Conservation (phyloP, 306 rosid genomes). For the Medicago truncatula region MtrunA17r5.0-ANR NC_053044.1:49186501-49187000, state of each 20-base stretch:
- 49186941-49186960: neutral
- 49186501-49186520: neutral
- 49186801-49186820: conserved; percentile 61
- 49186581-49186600: neutral
- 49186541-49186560: too few species aligned
- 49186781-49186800: conserved; percentile 65
- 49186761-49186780: conserved; percentile 70
- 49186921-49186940: conserved; percentile 24
- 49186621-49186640: conserved; percentile 50
- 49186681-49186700: conserved; percentile 61
- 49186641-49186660: conserved; percentile 66
- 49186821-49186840: conserved; percentile 64
- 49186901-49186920: conserved; percentile 65
- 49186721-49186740: conserved; percentile 75
- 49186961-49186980: conserved; percentile 1
- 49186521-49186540: neutral
- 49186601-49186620: neutral
- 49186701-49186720: conserved; percentile 68
- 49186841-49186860: conserved; percentile 71
- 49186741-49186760: conserved; percentile 72
- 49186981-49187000: conserved; percentile 22
- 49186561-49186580: too few species aligned
- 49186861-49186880: conserved; percentile 61
- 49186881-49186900: conserved; percentile 79
- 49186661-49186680: conserved; percentile 55